Conservation (phyloP, 768 basidiomycete species). For the Lentinula sp. region DNA sequence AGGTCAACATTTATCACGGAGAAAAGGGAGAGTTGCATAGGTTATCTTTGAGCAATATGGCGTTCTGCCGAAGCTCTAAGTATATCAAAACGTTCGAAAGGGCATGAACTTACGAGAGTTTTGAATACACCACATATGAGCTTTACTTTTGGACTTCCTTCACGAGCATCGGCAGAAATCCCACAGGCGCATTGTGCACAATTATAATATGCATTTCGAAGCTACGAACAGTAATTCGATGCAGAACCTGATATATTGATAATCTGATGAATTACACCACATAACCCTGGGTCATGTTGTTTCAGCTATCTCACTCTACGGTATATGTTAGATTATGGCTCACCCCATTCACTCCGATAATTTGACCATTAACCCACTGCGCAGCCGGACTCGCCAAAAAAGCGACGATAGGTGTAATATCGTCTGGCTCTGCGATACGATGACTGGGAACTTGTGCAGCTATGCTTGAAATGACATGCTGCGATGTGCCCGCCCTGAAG, state of each 20-base stretch:
- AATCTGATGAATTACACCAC: neutral
- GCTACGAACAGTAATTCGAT: too few species aligned
- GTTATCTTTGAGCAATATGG: neutral
- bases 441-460: constrained; percentile 40
- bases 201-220: neutral
- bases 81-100: neutral
- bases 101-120: neutral
- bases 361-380: constrained; percentile 55
- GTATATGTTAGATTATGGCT: constrained; percentile 12
- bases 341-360: constrained; percentile 51
- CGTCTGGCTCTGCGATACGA: constrained; percentile 44
- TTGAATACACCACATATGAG: too few species aligned
- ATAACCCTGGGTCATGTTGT: neutral
- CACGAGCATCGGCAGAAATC: neutral
- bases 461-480: constrained; percentile 37
- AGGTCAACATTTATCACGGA: neutral
- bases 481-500: constrained; percentile 49
- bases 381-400: constrained; percentile 49
- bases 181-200: neutral
- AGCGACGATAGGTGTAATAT: constrained; percentile 47
- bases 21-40: neutral
- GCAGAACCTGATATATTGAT: too few species aligned
- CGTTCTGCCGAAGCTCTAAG: neutral
- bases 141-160: too few species aligned
- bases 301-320: neutral